A percentile compares a stretch with the other conserved stretches of the same genome.
Conservation (phyloP, 1,284 basidiomycete genomes). For the Ceratobasidium sp. region DNA sequence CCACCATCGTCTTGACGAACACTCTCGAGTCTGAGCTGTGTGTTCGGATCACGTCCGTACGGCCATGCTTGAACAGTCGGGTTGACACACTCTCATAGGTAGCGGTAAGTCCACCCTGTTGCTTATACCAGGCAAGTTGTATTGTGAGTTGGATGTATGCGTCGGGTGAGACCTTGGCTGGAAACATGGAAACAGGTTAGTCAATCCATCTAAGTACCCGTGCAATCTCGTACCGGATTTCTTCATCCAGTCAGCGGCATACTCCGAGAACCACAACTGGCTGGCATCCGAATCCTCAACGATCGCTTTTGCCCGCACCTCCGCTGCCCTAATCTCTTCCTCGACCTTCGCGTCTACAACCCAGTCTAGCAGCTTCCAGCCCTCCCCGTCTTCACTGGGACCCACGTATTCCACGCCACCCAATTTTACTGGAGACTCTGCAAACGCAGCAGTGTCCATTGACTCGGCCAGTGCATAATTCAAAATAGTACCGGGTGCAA, state of each 20-base stretch:
- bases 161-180: slow-evolving; percentile 86
- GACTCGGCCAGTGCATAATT: slow-evolving; percentile 84
- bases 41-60: slow-evolving; percentile 93
- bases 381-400: slow-evolving; percentile 49
- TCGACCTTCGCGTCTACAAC: slow-evolving; percentile 74
- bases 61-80: slow-evolving; percentile 88
- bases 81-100: slow-evolving; percentile 97
- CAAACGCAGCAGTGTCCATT: slow-evolving; percentile 65
- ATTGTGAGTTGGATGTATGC: slow-evolving; percentile 94
- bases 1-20: slow-evolving; percentile 84
- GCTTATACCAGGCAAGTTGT: slow-evolving; percentile 92
- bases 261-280: slow-evolving; percentile 87
- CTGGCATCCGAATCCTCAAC: slow-evolving; percentile 87
- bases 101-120: slow-evolving; percentile 83
- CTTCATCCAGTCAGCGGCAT: slow-evolving; percentile 94
- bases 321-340: slow-evolving; percentile 72
- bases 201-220: slow-evolving; percentile 6
- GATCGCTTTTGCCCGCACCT: slow-evolving; percentile 70
- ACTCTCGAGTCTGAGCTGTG: slow-evolving; percentile 81
- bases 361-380: slow-evolving; percentile 84
- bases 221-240: slow-evolving; percentile 68
- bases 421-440: slow-evolving; percentile 16
- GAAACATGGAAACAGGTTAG: not conserved
- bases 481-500: slow-evolving; percentile 88
- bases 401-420: slow-evolving; percentile 44